Evolutionary conservation across 441 rosid species (phyloP).

Genomic region (Gossypium gossypioides): DNA sequence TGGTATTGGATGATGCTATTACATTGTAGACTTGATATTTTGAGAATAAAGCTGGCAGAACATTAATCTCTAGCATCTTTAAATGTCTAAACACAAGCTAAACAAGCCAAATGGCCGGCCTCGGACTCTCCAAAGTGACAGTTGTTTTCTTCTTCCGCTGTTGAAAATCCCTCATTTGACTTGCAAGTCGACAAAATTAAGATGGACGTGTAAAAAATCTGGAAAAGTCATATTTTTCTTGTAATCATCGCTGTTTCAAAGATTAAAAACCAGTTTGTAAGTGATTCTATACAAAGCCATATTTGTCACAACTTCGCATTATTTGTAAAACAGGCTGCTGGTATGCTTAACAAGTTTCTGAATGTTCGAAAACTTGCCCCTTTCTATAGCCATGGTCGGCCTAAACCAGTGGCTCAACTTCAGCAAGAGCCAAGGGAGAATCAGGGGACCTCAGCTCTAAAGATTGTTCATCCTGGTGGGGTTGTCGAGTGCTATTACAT

Average conservation of each 20-base stretch:
- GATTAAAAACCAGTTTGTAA: background rate
- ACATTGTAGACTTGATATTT: background rate
- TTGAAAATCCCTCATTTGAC: background rate
- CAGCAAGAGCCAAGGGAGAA: background rate
- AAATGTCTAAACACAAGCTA: constrained; percentile 4
- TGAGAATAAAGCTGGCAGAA: background rate
- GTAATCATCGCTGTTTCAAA: constrained; percentile 8
- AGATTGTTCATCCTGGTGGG: constrained; percentile 38
- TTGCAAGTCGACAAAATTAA: background rate
- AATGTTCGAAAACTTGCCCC: constrained; percentile 18
- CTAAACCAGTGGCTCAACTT: background rate
- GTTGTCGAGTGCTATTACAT: constrained; percentile 29
- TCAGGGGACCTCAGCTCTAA: constrained; percentile 13
- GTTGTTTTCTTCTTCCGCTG: constrained; percentile 10
- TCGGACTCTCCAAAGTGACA: constrained; percentile 4
- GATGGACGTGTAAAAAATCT: background rate
- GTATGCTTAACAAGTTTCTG: constrained; percentile 30
- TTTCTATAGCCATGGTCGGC: background rate
- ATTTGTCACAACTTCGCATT: background rate
- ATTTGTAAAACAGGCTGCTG: background rate
- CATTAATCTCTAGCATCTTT: background rate
- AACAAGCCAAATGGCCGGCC: background rate
- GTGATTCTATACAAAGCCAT: background rate
- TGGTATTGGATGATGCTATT: background rate
- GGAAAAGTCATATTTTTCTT: background rate